Base-by-base conservation (phyloP, 495 filamentous ascomycete species). In the Opeltia flavorubescens region DNA sequence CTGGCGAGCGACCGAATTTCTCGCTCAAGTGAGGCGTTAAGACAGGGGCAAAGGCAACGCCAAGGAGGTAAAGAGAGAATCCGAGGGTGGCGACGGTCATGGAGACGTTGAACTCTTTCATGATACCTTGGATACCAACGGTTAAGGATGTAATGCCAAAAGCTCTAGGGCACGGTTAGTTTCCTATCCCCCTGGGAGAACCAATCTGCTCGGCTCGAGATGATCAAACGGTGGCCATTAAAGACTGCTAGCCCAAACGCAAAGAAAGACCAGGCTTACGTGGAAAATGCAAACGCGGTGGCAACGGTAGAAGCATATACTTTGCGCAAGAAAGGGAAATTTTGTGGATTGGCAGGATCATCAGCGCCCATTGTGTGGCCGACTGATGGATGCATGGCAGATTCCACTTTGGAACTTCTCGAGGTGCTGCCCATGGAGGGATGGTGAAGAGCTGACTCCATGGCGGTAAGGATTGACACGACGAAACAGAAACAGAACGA, bases 341-440 rank as follows among this genome's bases (percentile, higher is more conserved):
- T 77, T 52, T 65, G 65, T 20, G 75, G 75, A 50, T 76, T 76
- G 27, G 66, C 62, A 1, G 65, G 65, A 51, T 77, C 72, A 23
- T 39, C 28, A 5, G 56, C 46, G 29, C 43, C 34, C 48, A 58
- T 55, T 38, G 48, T 50, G 40, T 59, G 57, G 31, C 57, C 54
- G 18, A 24, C 33, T 25, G 38, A 21, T 25, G 38, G 9, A 8
- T 8, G 38, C 38, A 41, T 41, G 17, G 38, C 38, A 9, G 20
- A 15, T 15, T 41, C 38, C 6, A 4, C 13, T 21, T 41, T 41
- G 17, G 38, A 21, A 15, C 21, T 21, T 13, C 4, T 17, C 38
- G 38, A 41, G 4, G 15, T 25, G 38, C 38, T 41, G 8, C 25
- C 38, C 38, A 41, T 41, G 20, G 38, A 41, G 3, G 38, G 38